Evolutionary conservation across 2,329 filamentous ascomycete genomes (phyloP).

Genomic region (Pyrenophora tritici-repentis): DNA sequence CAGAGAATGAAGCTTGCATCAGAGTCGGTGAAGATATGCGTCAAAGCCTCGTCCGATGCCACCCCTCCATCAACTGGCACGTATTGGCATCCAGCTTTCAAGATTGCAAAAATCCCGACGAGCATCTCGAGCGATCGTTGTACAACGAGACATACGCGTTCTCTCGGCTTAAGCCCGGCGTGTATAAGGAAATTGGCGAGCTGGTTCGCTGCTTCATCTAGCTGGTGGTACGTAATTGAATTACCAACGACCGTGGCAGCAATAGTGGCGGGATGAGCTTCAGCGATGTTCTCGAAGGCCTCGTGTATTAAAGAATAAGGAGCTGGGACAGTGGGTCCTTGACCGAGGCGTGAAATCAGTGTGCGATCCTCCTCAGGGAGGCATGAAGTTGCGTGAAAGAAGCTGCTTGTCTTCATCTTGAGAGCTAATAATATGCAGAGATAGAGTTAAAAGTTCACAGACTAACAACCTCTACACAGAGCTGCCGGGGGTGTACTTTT

Average conservation of each 20-base stretch:
- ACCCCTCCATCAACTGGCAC: slow-evolving; percentile 62
- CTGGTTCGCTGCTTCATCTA: slow-evolving; percentile 37
- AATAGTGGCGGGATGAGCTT: slow-evolving; percentile 24
- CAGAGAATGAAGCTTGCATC: slow-evolving; percentile 55
- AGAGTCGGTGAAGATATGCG: slow-evolving; percentile 57
- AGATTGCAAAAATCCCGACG: slow-evolving; percentile 61
- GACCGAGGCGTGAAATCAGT: slow-evolving; percentile 31
- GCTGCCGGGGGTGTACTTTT: background rate
- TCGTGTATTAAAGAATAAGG: slow-evolving; percentile 29
- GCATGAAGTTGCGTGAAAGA: slow-evolving; percentile 17
- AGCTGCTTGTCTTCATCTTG: slow-evolving; percentile 3
- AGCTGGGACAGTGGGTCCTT: slow-evolving; percentile 22
- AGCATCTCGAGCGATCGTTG: slow-evolving; percentile 62
- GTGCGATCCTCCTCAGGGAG: slow-evolving; percentile 27
- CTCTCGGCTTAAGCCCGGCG: slow-evolving; percentile 36
- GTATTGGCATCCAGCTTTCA: slow-evolving; percentile 65
- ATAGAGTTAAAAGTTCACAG: background rate
- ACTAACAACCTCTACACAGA: no score
- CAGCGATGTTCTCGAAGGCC: slow-evolving; percentile 38
- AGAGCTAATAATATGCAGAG: background rate
- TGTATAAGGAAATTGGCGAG: slow-evolving; percentile 38
- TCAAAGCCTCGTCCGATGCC: slow-evolving; percentile 43
- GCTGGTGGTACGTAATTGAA: slow-evolving; percentile 33
- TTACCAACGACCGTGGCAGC: slow-evolving; percentile 30
- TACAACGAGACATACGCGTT: slow-evolving; percentile 59